Evolutionary conservation across 805 yeast species (phyloP), one percentile per base, ranked within the genome.

Genomic region (Starmerella roubikii): DNA sequence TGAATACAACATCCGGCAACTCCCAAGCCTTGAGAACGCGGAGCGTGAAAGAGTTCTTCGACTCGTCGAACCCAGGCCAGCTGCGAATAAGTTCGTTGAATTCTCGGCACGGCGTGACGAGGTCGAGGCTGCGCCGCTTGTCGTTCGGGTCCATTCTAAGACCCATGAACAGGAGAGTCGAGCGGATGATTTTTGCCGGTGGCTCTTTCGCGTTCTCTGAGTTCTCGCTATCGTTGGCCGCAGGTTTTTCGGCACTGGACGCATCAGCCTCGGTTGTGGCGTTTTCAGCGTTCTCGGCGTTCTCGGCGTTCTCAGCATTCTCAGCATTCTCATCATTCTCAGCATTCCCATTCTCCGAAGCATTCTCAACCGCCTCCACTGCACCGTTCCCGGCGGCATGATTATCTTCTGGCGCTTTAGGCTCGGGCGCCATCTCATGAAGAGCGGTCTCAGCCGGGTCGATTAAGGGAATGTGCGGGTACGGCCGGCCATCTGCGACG

Each of bases 51-150:
- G 74, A 62, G 44, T 75, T 67, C 9, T 67, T 58, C 32, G 73
- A 71, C 38, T 73, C 78, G 48, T 78, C 71, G 52, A 72, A 91
- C 28, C 67, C 66, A 17, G 67, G 66, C 74, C 88, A 82, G 25
- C 73, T 68, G 47, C 82, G 76, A 59, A 96, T 83, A 7, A 83
- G 60, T 31, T 70, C 76, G 61, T 72, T 84, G 57, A 88, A 91
- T 44, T 91, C 97, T 17, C 82, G 70, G 55, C 97, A 86, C 16
- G 94, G 94, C 46, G 76, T 71, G 52, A 80, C 93, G 41, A 88
- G 78, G 56, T 85, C 94, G 49, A 86, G 68, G 50, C 28, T 35
- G 15, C 49, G 49, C 30, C 42, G 42, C 17, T 34, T 47, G 10
- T 22, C 29, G 12, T 26, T 21, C 15, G 30, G 74, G 44, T 57